Conservation (phyloP, 345 rosid species). For the Camelina laxa region DNA sequence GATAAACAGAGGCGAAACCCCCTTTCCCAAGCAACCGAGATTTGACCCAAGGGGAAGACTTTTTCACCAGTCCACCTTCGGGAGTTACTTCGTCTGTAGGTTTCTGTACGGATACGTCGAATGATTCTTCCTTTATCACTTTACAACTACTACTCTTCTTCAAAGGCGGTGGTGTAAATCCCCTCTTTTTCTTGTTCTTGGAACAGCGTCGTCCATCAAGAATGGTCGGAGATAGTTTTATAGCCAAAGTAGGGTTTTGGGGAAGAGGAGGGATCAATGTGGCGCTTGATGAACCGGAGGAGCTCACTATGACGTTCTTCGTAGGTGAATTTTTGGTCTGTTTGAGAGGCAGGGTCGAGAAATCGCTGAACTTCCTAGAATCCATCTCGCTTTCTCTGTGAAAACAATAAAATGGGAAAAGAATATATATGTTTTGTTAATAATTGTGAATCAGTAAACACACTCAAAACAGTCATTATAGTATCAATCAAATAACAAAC, state of each 20-base stretch:
- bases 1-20: neutral
- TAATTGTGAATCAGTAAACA: too few relatives aligned
- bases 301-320: neutral
- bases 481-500: too few relatives aligned
- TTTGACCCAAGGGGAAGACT: constrained; percentile 1
- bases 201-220: neutral
- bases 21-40: neutral
- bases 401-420: too few relatives aligned
- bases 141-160: neutral
- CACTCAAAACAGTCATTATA: too few relatives aligned
- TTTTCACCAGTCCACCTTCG: neutral
- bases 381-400: too few relatives aligned
- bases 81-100: too few relatives aligned
- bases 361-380: neutral
- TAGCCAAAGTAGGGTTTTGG: neutral
- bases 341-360: neutral
- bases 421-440: too few relatives aligned
- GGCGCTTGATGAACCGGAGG: neutral
- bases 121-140: neutral
- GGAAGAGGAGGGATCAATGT: neutral
- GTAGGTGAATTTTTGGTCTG: neutral
- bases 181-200: neutral
- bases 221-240: neutral
- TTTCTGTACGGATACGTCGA: neutral
- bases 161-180: neutral